Base-by-base conservation (phyloP, 2,329 filamentous ascomycete genomes). In the Colletotrichum echinochloae region DNA sequence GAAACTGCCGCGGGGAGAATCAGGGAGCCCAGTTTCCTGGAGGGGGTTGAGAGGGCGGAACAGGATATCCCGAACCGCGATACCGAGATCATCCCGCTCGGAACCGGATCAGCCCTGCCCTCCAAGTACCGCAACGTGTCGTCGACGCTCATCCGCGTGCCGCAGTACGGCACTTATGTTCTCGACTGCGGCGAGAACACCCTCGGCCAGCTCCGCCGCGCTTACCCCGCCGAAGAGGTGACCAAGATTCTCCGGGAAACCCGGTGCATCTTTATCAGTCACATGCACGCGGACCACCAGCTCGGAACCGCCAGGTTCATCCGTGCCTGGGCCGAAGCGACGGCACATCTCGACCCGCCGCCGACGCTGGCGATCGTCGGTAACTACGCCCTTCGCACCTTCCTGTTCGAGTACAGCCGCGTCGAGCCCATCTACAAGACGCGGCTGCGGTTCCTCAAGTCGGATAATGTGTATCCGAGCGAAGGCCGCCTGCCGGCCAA, bases 121-220 rank as follows among this genome's bases (percentile, higher is more conserved):
- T 97, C 94, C 41, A 97, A 97, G 79, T 96, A 98, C 80, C 92
- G 96, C 75, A 99, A 98, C 78, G 96, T 99, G 26, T 97, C 95
- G 14, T 90, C 91, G 2, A 98, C 95, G 0, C 85, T 99, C 5
- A 82, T 99, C 54, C 89, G 93, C 18, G 91, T 97, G 3, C 96
- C 96, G 8, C 92, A 91, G 5, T 88, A 90, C 75, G 96, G 96
- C n/a, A 94, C 89, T 78, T 97, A 97, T 77, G 84, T 99, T 0
- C 88, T 99, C 68, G 96, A 99, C 81, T 94, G 91, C 74, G 96
- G 96, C 68, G 96, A 99, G 81, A 94, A 94, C 76, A 98, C 96
- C 0, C 83, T 98, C 11, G 95, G 95, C 14, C 95, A 98, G 79
- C 83, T 99, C 48, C 89, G 89, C 68, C 92, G 96, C 60, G 85